Base-by-base conservation (phyloP, 1,284 basidiomycete genomes). In the Apiotrichum sp. region DNA sequence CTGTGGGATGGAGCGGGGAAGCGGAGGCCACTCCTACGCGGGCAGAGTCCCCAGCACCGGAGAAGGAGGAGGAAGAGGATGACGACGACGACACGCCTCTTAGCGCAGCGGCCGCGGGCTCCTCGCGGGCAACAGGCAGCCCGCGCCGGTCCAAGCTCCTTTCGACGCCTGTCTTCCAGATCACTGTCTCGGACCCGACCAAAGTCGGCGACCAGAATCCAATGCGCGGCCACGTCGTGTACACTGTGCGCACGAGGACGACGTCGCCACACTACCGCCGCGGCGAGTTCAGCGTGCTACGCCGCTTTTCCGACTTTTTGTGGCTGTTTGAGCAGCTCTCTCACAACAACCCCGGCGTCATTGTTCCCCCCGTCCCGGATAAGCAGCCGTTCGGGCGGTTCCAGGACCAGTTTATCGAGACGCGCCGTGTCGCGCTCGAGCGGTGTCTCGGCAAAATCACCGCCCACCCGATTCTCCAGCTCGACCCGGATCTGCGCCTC, bases 261-360 rank as follows among this genome's bases (percentile, higher is more conserved):
- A 88, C 86, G 11, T 92, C 89, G 1, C 85, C 88, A 0, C 77
- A 86, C 43, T 95, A 83, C 77, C 83, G 84, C 58, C 89, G 89
- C 77, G 83, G 85, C 1, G 79, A 84, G 2, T 91, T 93, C 71
- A 92, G 92, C 4, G 93, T 96, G 39, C 83, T 99, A 6, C 84
- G 95, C 16, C 86, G 95, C 29, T 99, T 96, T 76, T 91, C 89
- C 22, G 96, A 99, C 75, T 99, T 98, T 70, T 81, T 97, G 22
- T 98, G 96, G 95, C 78, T 99, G 0, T 96, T 90, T 72, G 93
- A 95, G 66, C 86, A 87, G 0, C 81, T 99, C 1, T 87, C 86
- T 0, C 73, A 80, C 66, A 98, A 97, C 77, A 98, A 98, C 69
- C 93, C 96, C 1, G 96, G 95, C 3, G 92, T 98, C 4, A 88